These are phyloP conservation scores for Krasilnikovozyma curviuscula DNA, from an alignment of 768 basidiomycete species.

Conservation along the genomic window DNA sequence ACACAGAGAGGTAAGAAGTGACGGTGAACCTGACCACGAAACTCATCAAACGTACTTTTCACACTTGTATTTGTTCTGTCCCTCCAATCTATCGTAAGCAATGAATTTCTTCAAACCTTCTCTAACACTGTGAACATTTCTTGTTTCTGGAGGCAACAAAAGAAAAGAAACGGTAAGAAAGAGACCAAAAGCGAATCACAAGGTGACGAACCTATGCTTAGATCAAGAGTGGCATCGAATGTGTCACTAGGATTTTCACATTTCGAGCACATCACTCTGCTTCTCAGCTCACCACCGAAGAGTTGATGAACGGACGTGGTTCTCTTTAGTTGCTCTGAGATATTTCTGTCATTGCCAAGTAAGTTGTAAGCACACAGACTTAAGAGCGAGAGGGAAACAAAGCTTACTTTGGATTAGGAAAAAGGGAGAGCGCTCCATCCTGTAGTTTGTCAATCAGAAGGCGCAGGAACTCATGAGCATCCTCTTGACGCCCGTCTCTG, in stretches of 20 bases:
- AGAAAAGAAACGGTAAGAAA: no score
- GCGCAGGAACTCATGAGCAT: constrained; percentile 92
- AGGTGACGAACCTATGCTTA: constrained; percentile 55
- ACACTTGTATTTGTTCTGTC: constrained; percentile 92
- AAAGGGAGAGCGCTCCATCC: constrained; percentile 44
- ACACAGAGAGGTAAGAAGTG: not conserved
- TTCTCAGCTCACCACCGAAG: constrained; percentile 80
- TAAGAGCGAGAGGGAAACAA: not conserved
- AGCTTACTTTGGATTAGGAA: constrained; percentile 49
- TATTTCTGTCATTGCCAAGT: constrained; percentile 15
- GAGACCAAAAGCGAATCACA: no score
- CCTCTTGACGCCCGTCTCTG: constrained; percentile 81
- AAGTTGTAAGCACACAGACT: not conserved
- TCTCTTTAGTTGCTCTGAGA: constrained; percentile 32
- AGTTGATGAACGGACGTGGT: constrained; percentile 87
- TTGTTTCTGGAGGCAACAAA: no score
- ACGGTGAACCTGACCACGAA: not conserved
- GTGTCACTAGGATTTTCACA: constrained; percentile 86
- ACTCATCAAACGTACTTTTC: constrained; percentile 51
- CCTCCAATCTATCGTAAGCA: constrained; percentile 60
- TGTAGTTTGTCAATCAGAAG: constrained; percentile 84
- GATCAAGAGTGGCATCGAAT: constrained; percentile 81
- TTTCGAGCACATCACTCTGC: constrained; percentile 63
- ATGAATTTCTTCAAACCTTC: constrained; percentile 65
- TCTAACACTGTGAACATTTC: constrained; percentile 36